Conservation (phyloP, 225 moss, liverwort and hornwort genomes). For the Anthoceros angustus region DNA sequence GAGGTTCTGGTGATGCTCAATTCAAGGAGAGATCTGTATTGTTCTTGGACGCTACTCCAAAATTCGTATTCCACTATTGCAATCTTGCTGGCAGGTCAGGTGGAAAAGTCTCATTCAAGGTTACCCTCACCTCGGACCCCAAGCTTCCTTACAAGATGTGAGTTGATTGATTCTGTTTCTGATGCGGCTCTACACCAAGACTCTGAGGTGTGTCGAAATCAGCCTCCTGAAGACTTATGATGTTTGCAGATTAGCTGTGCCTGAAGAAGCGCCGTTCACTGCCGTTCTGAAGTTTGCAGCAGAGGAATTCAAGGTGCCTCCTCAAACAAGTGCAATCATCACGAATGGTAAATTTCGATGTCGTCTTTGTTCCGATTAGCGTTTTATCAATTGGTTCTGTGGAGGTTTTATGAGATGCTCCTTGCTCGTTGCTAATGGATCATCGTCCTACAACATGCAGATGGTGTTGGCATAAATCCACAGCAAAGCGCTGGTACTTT, state of each 20-base stretch:
- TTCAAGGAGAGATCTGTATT: neutral
- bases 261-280: conserved; percentile 94
- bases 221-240: neutral
- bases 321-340: conserved; percentile 94
- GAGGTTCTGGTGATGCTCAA: neutral
- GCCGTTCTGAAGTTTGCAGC: conserved; percentile 95
- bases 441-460: conserved; percentile 16
- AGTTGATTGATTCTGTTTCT: conserved; percentile 3
- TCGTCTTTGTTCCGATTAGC: too few relatives aligned
- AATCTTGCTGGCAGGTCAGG: conserved; percentile 45
- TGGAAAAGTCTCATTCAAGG: conserved; percentile 97
- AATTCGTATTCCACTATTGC: neutral
- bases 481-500: conserved; percentile 83
- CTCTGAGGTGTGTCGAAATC: neutral
- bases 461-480: conserved; percentile 95
- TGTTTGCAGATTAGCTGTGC: conserved; percentile 72
- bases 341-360: conserved; percentile 47
- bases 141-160: conserved; percentile 99
- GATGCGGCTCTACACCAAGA: neutral
- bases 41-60: neutral
- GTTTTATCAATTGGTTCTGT: too few relatives aligned
- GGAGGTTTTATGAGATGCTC: too few relatives aligned
- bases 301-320: conserved; percentile 93
- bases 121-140: conserved; percentile 92
- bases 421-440: neutral